Base-by-base conservation (phyloP, 208 protist species). In the Trypanosoma avium region DNA sequence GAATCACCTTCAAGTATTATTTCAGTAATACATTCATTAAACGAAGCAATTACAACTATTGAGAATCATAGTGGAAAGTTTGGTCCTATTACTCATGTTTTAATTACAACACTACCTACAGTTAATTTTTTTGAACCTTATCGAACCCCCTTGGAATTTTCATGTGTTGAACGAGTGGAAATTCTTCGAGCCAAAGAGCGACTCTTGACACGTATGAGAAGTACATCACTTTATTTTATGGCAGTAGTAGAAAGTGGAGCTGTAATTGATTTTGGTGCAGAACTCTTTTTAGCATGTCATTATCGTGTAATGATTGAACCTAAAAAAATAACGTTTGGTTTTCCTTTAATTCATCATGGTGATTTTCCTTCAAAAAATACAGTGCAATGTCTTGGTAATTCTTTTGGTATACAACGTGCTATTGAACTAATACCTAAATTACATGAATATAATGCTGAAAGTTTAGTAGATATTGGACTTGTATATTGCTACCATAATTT, bases 221-320 rank as follows among this genome's bases (percentile, higher is more conserved):
- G n/a, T 55, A 26, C 67, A 26, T 22, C 66, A 48, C 46, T 66
- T 21, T 7, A 33, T 13, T 79, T 84, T 47, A 75, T 75, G 10
- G 78, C 75, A 26, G 49, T 75, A 15, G 78, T 59, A 35, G 35
- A 55, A 9, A 70, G 67, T 32, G 64, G 59, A 10, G 17, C 48
- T n/a, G 73, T 88, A 24, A 47, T 48, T 15, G 83, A 93, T 63
- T 82, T 93, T 54, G 81, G 81, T 4, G 86, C 86, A 1, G 86
- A 93, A 46, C 60, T 93, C n/a, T 88, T 93, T 67, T 81, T 93
- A 42, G 74, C 83, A 3, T 93, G 86, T 68, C 40, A 61, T 12
- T 61, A 73, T 48, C 81, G 85, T 52, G 48, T 65, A 8, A 45
- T 73, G 36, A 21, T 61, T 70, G 57, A 59, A n/a, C 21, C 68